Evolutionary conservation across 1,284 basidiomycete species (phyloP).

Genomic region (Golubevia sp.): DNA sequence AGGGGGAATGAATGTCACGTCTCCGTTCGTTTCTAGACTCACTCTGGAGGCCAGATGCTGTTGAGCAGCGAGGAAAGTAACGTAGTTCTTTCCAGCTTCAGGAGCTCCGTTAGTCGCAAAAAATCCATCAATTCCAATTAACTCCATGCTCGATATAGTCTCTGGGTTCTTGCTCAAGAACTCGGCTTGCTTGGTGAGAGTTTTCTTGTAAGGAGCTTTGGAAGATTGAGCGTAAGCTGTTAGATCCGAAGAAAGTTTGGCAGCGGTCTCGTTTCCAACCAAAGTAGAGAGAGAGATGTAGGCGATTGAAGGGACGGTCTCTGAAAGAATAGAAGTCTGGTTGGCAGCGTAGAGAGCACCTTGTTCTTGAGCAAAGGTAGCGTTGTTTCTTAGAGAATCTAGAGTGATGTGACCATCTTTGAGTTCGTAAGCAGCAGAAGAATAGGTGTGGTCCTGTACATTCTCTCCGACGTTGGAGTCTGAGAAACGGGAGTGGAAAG

Average conservation of each 20-base stretch:
- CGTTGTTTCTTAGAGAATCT: slow-evolving; percentile 42
- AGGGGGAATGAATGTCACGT: no score
- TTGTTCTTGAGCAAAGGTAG: slow-evolving; percentile 39
- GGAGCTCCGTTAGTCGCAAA: slow-evolving; percentile 42
- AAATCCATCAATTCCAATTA: slow-evolving; percentile 51
- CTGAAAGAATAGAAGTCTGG: slow-evolving; percentile 38
- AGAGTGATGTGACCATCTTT: slow-evolving; percentile 27
- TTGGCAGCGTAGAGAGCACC: slow-evolving; percentile 27
- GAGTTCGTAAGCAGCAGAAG: slow-evolving; percentile 32
- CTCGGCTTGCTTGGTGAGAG: slow-evolving; percentile 44
- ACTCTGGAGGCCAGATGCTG: slow-evolving; percentile 6
- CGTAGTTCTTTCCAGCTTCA: slow-evolving; percentile 36
- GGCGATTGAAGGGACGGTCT: slow-evolving; percentile 46
- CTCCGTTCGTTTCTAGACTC: no score
- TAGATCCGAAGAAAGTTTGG: slow-evolving; percentile 22
- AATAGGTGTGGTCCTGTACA: slow-evolving; percentile 48
- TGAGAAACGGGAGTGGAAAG: no score
- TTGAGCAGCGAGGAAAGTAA: slow-evolving; percentile 47
- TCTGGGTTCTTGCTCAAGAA: slow-evolving; percentile 33
- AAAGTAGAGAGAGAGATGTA: slow-evolving; percentile 46
- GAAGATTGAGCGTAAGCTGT: slow-evolving; percentile 25
- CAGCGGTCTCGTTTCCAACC: slow-evolving; percentile 25
- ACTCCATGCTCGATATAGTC: slow-evolving; percentile 45
- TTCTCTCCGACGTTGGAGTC: slow-evolving; percentile 38
- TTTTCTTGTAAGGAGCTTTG: slow-evolving; percentile 23